Evolutionary conservation across 805 yeast species (phyloP).

Genomic region (Myxozyma lipomycoides): DNA sequence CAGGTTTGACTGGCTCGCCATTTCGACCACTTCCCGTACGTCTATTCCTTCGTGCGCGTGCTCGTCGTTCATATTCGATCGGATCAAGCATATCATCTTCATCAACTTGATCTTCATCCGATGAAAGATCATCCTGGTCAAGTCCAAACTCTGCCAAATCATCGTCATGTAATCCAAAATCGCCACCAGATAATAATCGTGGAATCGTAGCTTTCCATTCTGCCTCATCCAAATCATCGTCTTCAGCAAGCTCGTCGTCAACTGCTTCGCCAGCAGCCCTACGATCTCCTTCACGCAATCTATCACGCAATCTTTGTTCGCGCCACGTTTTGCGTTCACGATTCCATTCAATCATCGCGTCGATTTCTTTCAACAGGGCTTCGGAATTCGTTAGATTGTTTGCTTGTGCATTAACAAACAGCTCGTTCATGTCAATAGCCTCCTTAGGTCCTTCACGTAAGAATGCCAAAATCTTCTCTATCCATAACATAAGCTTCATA

Average conservation of each 20-base stretch:
- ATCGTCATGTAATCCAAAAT: conserved; percentile 49
- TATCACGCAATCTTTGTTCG: conserved; percentile 25
- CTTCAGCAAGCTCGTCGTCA: conserved; percentile 30
- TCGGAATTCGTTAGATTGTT: conserved; percentile 4
- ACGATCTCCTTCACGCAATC: conserved; percentile 20
- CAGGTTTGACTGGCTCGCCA: conserved; percentile 25
- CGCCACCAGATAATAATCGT: conserved; percentile 43
- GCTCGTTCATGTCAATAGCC: conserved; percentile 29
- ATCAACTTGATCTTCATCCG: conserved; percentile 37
- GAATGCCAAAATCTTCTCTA: conserved; percentile 59
- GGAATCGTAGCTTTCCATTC: conserved; percentile 46
- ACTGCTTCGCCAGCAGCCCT: conserved; percentile 29
- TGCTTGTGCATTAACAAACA: conserved; percentile 16
- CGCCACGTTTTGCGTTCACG: conserved; percentile 38
- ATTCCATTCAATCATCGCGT: conserved; percentile 40
- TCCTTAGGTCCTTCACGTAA: conserved; percentile 50
- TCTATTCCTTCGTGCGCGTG: conserved; percentile 30
- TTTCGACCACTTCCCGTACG: conserved; percentile 23
- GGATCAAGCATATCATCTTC: conserved; percentile 34
- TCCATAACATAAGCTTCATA: conserved; percentile 69
- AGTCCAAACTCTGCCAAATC: conserved; percentile 45
- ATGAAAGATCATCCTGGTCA: conserved; percentile 34
- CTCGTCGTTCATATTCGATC: conserved; percentile 32
- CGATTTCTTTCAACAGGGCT: conserved; percentile 41
- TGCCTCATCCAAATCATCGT: conserved; percentile 36